These are phyloP conservation scores for Sphaerulina populicola DNA, from an alignment of 2,329 filamentous ascomycete species.

Conservation along the genomic window DNA sequence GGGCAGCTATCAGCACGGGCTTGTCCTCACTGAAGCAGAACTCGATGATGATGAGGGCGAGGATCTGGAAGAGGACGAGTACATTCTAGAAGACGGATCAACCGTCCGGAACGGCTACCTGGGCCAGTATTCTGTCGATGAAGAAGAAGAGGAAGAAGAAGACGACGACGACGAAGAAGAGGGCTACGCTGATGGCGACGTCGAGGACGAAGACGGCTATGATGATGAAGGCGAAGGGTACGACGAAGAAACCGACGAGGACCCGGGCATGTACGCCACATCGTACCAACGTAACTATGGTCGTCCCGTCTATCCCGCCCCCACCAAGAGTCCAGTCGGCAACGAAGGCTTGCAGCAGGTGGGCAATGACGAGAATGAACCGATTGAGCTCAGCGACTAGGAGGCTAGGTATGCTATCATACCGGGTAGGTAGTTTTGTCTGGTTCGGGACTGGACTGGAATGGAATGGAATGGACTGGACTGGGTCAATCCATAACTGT, in stretches of 20 bases:
- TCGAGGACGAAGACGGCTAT: conserved; percentile 7
- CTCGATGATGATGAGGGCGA: conserved; percentile 18
- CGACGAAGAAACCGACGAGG: conserved; percentile 11
- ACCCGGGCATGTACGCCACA: conserved; percentile 9
- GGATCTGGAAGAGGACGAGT: conserved; percentile 15
- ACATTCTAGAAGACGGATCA: conserved; percentile 4
- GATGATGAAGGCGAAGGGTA: conserved; percentile 10
- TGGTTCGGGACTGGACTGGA: no score
- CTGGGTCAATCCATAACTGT: no score
- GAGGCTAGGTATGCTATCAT: not conserved
- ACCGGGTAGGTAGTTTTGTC: no score
- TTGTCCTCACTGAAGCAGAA: conserved; percentile 13
- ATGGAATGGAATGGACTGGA: no score
- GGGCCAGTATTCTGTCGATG: conserved; percentile 3
- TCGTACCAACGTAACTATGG: conserved; percentile 6
- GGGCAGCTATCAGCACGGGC: conserved; percentile 15
- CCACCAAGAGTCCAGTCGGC: conserved; percentile 6
- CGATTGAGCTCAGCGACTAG: conserved; percentile 22
- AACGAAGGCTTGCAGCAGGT: conserved; percentile 21
- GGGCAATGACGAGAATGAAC: conserved; percentile 12
- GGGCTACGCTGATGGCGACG: conserved; percentile 7
- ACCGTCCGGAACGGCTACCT: not conserved
- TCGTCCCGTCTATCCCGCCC: conserved; percentile 6
- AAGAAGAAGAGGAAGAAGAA: conserved; percentile 4
- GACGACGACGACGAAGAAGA: conserved; percentile 5